Percentiles rank a stretch among this genome's conserved stretches.
Conservation (phyloP, 129 eudicot genomes). For the Glebionis coronaria region DNA sequence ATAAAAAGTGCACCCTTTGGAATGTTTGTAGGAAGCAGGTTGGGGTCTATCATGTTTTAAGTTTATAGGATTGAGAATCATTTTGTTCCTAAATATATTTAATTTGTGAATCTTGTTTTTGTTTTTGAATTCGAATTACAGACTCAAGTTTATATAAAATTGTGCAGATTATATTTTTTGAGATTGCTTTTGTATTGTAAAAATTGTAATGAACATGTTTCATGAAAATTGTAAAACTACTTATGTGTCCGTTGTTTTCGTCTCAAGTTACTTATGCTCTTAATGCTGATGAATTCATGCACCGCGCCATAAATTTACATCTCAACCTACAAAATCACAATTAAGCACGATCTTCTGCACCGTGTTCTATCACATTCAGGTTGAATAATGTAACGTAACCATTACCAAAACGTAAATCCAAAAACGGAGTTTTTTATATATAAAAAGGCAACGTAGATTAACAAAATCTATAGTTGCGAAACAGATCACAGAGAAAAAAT, state of each 20-base stretch:
- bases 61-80: slow-evolving; percentile 24
- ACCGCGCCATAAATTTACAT: neutral
- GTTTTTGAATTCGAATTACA: slow-evolving; percentile 12
- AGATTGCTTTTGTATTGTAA: slow-evolving; percentile 30
- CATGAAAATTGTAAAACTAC: slow-evolving; percentile 24
- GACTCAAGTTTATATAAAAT: slow-evolving; percentile 24
- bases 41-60: slow-evolving; percentile 11
- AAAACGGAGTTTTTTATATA: neutral
- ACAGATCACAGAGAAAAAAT: neutral
- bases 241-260: slow-evolving; percentile 18
- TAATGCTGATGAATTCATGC: neutral
- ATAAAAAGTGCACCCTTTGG: slow-evolving; percentile 31
- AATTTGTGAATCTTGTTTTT: slow-evolving; percentile 30
- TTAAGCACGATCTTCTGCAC: neutral
- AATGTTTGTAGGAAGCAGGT: slow-evolving; percentile 28
- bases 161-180: slow-evolving; percentile 24
- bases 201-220: slow-evolving; percentile 9
- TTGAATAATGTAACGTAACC: too few species aligned
- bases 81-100: slow-evolving; percentile 35
- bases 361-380: too few species aligned
- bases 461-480: neutral
- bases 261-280: neutral
- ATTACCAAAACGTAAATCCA: neutral
- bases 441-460: neutral
- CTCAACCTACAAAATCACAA: neutral